phyloP scores from a whole-genome alignment of 1,284 basidiomycete species.

The Pyrrhoderma lamaoense region DNA sequence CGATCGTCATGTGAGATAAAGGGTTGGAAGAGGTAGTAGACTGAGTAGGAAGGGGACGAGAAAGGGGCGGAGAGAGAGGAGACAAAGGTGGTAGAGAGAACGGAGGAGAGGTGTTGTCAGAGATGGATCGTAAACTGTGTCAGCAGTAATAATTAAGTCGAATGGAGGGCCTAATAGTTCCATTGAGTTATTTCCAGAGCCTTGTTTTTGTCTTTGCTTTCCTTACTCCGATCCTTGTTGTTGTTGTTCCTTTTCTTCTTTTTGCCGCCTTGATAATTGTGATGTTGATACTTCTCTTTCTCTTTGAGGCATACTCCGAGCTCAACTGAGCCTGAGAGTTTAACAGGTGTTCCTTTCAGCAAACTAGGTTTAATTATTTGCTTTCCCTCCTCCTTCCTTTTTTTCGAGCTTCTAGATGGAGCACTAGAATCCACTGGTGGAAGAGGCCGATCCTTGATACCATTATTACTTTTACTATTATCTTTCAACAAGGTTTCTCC shows the following conservation, averaged over 20 bases:
- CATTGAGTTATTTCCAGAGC: slow-evolving; percentile 17
- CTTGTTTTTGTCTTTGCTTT: slow-evolving; percentile 17
- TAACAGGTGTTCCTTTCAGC: too few relatives aligned
- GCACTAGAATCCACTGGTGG: too few relatives aligned
- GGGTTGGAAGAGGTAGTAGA: slow-evolving; percentile 21
- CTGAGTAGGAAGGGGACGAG: slow-evolving; percentile 18
- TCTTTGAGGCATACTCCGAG: too few relatives aligned
- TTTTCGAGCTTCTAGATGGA: too few relatives aligned
- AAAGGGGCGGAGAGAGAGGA: slow-evolving; percentile 19
- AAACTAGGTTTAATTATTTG: too few relatives aligned
- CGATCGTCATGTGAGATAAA: slow-evolving; percentile 10
- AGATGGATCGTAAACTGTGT: slow-evolving; percentile 69
- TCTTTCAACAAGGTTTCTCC: slow-evolving; percentile 1
- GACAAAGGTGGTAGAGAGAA: slow-evolving; percentile 51
- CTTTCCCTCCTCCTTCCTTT: too few relatives aligned
- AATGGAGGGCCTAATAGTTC: slow-evolving; percentile 44
- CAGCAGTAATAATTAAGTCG: slow-evolving; percentile 78
- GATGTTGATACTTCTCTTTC: too few relatives aligned
- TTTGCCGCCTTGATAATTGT: too few relatives aligned
- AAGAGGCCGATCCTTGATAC: not conserved
- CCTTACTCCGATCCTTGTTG: too few relatives aligned
- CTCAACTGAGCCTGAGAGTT: too few relatives aligned
- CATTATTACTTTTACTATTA: not conserved
- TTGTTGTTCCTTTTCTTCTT: too few relatives aligned
- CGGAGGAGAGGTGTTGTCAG: slow-evolving; percentile 67